These are phyloP conservation scores for Streptanthus diversifolius DNA, from an alignment of 345 rosid genomes.

Conservation along the genomic window DNA sequence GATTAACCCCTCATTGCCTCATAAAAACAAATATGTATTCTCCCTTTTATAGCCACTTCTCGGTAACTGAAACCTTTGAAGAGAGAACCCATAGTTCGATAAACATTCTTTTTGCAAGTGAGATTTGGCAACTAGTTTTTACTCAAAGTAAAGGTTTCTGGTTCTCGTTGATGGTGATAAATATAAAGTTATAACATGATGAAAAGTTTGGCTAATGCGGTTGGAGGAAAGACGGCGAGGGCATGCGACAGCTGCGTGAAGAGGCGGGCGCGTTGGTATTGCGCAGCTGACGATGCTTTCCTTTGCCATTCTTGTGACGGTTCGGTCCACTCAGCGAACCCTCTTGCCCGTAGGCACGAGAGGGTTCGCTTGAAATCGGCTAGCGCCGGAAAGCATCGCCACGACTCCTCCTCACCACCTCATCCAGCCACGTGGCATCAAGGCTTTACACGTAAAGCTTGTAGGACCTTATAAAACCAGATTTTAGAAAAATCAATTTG, in stretches of 20 bases:
- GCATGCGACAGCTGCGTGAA: conserved; percentile 84
- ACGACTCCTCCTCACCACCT: conserved; percentile 11
- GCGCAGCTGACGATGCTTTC: conserved; percentile 93
- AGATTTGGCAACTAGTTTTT: conserved; percentile 1
- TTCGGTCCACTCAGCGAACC: conserved; percentile 82
- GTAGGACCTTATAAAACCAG: no score
- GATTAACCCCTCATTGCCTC: conserved; percentile 3
- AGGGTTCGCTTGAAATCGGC: conserved; percentile 66
- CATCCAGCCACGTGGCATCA: conserved; percentile 58
- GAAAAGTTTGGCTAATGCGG: conserved; percentile 54
- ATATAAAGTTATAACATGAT: conserved; percentile 33
- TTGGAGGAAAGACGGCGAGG: conserved; percentile 77
- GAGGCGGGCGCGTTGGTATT: conserved; percentile 86
- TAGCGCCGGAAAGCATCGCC: conserved; percentile 2
- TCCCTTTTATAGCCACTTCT: conserved; percentile 14
- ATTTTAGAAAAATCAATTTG: no score
- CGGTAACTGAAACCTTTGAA: conserved; percentile 7
- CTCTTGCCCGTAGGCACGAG: conserved; percentile 72
- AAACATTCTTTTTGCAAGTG: conserved; percentile 20
- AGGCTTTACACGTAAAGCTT: conserved; percentile 75
- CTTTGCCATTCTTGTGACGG: conserved; percentile 85
- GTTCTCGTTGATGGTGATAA: conserved; percentile 1
- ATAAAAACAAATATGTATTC: background rate
- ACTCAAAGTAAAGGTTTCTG: background rate
- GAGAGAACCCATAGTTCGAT: background rate